Percentiles rank a stretch among this genome's conserved stretches.
These are phyloP conservation scores for Lipomyces sp. DNA, from an alignment of 805 yeast genomes.

Conservation along the genomic window DNA sequence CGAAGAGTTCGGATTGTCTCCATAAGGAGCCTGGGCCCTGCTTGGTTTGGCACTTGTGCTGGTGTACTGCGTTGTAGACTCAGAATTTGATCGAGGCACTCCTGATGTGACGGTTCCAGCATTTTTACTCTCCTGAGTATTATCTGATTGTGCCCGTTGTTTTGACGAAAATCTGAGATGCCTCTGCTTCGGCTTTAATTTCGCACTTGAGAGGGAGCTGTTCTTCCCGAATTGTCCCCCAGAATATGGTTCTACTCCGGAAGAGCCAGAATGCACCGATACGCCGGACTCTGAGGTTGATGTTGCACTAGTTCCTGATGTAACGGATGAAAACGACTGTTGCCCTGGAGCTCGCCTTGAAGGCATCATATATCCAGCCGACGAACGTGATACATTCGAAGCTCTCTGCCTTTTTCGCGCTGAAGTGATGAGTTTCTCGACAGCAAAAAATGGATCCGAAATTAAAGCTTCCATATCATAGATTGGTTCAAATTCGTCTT, in stretches of 20 bases:
- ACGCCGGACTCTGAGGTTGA: slow-evolving; percentile 1
- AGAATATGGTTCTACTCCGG: not conserved
- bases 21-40: slow-evolving; percentile 22
- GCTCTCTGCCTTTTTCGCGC: not conserved
- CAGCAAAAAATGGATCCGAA: not conserved
- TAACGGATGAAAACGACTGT: slow-evolving; percentile 11
- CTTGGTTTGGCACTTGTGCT: not conserved
- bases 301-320: slow-evolving; percentile 6
- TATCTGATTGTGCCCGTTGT: slow-evolving; percentile 3
- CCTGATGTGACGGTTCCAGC: not conserved
- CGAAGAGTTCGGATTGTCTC: slow-evolving; percentile 20
- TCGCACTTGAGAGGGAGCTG: not conserved
- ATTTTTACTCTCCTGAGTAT: not conserved
- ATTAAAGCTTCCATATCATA: slow-evolving; percentile 9
- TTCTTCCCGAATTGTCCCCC: not conserved
- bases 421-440: not conserved
- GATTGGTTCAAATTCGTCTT: not conserved
- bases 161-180: slow-evolving; percentile 12
- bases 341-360: slow-evolving; percentile 4
- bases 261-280: slow-evolving; percentile 2
- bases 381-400: not conserved
- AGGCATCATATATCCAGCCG: not conserved
- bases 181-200: not conserved
- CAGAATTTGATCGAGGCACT: slow-evolving; percentile 7
- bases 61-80: not conserved